Conservation (phyloP, 257 asterid species). For the Solanum virginianum region DNA sequence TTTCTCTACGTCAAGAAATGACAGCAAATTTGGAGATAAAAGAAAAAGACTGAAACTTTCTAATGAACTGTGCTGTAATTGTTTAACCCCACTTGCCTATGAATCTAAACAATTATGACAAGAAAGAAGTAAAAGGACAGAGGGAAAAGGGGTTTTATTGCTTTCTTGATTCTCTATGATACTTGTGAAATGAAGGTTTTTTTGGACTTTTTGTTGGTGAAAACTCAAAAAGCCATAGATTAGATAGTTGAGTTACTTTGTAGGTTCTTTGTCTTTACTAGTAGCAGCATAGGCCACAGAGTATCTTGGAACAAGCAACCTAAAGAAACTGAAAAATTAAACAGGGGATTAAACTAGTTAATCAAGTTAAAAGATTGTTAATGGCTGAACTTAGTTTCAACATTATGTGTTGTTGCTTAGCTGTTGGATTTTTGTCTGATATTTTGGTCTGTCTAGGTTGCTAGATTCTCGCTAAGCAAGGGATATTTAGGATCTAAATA, state of each 20-base stretch:
- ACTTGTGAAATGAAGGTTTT: not conserved
- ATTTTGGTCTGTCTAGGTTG: not conserved
- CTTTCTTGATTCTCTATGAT: not conserved
- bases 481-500: not conserved
- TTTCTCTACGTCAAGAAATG: not conserved
- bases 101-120: not conserved
- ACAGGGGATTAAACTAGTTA: not conserved
- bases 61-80: not conserved
- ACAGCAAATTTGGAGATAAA: not conserved
- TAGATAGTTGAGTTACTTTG: slow-evolving; percentile 31
- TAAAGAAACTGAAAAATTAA: not conserved
- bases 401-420: not conserved
- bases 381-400: not conserved
- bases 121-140: not conserved
- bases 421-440: not conserved
- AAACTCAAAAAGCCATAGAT: not conserved
- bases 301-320: not conserved
- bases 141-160: not conserved
- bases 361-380: not conserved
- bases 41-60: not conserved
- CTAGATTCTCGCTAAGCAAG: not conserved
- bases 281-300: not conserved
- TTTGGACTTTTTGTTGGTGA: slow-evolving; percentile 9
- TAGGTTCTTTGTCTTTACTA: not conserved
- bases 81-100: not conserved